Evolutionary conservation across 768 basidiomycete species (phyloP).

Genomic region (Epithele typhae): DNA sequence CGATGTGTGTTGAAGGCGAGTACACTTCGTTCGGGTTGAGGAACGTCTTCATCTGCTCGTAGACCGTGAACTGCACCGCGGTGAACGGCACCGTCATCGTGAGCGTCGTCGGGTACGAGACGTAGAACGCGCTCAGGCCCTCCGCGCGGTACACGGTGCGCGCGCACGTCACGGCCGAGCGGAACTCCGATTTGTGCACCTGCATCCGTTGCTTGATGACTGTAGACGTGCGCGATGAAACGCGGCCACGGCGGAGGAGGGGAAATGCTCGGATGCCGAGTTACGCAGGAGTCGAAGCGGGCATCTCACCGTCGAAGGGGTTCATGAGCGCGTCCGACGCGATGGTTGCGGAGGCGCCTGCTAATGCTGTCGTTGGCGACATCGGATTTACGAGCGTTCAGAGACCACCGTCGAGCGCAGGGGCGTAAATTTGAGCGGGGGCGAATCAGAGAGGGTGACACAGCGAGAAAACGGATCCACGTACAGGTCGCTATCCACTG

Average conservation of each 20-base stretch:
- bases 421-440: not conserved
- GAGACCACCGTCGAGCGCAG: not conserved
- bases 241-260: conserved; percentile 9
- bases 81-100: conserved; percentile 97
- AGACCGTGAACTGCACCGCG: conserved; percentile 95
- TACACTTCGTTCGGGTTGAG: conserved; percentile 86
- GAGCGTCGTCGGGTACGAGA: conserved; percentile 97
- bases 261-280: conserved; percentile 11
- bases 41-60: conserved; percentile 85
- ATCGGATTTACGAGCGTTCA: not conserved
- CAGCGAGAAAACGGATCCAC: conserved; percentile 27
- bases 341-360: conserved; percentile 92
- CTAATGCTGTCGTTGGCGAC: conserved; percentile 53
- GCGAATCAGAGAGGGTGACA: not conserved
- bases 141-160: conserved; percentile 80
- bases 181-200: conserved; percentile 88
- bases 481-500: conserved; percentile 87
- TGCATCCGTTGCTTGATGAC: conserved; percentile 99
- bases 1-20: conserved; percentile 89
- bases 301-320: conserved; percentile 88
- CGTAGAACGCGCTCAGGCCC: conserved; percentile 89
- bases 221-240: conserved; percentile 30
- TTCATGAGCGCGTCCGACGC: conserved; percentile 98
- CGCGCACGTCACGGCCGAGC: conserved; percentile 83
- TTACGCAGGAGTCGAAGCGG: conserved; percentile 1